A percentile compares a stretch with the other conserved stretches of the same genome.
phyloP scores from a whole-genome alignment of 1,284 basidiomycete genomes.

The Ceratobasidium sp. region DNA sequence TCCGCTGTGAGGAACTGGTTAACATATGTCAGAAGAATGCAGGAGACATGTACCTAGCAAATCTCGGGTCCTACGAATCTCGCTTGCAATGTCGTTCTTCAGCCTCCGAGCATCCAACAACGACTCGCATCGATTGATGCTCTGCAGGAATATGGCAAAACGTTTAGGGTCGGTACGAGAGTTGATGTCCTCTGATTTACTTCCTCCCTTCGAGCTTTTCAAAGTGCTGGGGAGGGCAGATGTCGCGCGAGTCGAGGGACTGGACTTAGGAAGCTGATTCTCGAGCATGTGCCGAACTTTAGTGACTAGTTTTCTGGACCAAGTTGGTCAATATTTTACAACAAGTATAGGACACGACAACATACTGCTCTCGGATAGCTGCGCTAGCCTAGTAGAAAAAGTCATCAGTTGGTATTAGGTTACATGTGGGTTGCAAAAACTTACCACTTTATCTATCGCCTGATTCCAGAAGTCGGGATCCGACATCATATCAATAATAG shows the following conservation, averaged over 20 bases:
- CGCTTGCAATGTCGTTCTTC: constrained; percentile 87
- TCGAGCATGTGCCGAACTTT: constrained; percentile 85
- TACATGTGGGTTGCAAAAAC: constrained; percentile 47
- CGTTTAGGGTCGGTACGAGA: constrained; percentile 78
- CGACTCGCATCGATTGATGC: constrained; percentile 81
- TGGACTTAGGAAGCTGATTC: constrained; percentile 58
- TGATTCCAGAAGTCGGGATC: constrained; percentile 98
- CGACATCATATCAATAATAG: constrained; percentile 88
- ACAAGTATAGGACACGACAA: constrained; percentile 40
- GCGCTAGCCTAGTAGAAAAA: constrained; percentile 71
- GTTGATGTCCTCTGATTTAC: constrained; percentile 67
- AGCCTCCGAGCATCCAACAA: constrained; percentile 87
- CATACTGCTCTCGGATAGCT: constrained; percentile 88
- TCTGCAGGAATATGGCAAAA: constrained; percentile 88
- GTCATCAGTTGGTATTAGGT: background rate
- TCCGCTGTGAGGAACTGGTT: constrained; percentile 59
- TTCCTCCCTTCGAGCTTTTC: constrained; percentile 47
- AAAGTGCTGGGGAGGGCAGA: constrained; percentile 55
- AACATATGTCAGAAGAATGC: background rate
- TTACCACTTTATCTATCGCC: constrained; percentile 86
- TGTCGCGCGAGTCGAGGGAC: constrained; percentile 42
- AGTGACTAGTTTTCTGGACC: constrained; percentile 75
- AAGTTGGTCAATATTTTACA: constrained; percentile 5
- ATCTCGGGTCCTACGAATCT: constrained; percentile 80
- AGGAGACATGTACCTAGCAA: constrained; percentile 63